Conservation (phyloP, 148 eudicot species). For the Hydrangea macrophylla region DNA sequence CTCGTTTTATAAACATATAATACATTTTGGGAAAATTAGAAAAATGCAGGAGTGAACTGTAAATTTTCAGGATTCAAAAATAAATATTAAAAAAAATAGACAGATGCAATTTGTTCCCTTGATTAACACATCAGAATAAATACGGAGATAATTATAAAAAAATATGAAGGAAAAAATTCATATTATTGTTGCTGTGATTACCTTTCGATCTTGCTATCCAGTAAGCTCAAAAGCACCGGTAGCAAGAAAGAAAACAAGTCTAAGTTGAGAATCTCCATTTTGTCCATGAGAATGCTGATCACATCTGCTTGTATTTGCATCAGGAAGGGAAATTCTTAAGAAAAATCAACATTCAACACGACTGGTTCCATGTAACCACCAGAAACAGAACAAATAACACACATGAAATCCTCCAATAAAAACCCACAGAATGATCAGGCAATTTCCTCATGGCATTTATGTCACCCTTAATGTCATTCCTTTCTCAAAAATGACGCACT, state of each 20-base stretch:
- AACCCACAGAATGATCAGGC: conserved; percentile 85
- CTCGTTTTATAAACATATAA: too few species aligned
- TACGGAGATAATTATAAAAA: too few species aligned
- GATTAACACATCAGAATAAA: too few species aligned
- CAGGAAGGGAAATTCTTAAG: conserved; percentile 6
- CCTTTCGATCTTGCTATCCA: conserved; percentile 92
- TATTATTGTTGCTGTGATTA: too few species aligned
- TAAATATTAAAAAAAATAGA: too few species aligned
- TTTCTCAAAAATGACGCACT: conserved; percentile 76
- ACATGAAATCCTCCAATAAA: conserved; percentile 10
- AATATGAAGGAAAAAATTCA: too few species aligned
- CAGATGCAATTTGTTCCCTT: too few species aligned
- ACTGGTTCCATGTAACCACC: not conserved
- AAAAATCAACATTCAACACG: conserved; percentile 9
- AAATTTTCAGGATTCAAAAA: too few species aligned
- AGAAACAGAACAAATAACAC: conserved; percentile 9
- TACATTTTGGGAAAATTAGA: too few species aligned
- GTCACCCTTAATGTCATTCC: conserved; percentile 77
- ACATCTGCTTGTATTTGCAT: conserved; percentile 93
- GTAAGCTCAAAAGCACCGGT: conserved; percentile 68
- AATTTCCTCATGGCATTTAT: conserved; percentile 61
- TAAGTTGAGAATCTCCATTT: conserved; percentile 65
- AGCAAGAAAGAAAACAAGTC: conserved; percentile 80
- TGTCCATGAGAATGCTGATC: conserved; percentile 62
- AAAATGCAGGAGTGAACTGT: too few species aligned